Conservation (phyloP, 2,329 filamentous ascomycete species). For the Polytolypa hystricis region DNA sequence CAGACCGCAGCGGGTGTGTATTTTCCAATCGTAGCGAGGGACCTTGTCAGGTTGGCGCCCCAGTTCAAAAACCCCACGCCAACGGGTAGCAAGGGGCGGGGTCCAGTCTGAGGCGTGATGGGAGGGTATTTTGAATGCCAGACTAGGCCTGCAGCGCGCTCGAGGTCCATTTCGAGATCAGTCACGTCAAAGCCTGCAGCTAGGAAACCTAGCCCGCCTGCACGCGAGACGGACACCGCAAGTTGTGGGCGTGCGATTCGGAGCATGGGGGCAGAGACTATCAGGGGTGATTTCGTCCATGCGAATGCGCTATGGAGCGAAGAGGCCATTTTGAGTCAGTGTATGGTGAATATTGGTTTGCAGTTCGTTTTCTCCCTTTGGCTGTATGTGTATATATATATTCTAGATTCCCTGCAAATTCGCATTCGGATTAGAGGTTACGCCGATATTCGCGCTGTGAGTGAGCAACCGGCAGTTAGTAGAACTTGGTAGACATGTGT, state of each 20-base stretch:
- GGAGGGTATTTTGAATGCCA: not conserved
- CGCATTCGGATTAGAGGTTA: too few relatives aligned
- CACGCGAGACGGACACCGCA: slow-evolving; percentile 48
- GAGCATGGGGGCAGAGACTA: slow-evolving; percentile 59
- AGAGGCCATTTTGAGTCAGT: not conserved
- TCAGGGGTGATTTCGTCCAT: slow-evolving; percentile 47
- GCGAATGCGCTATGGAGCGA: slow-evolving; percentile 34
- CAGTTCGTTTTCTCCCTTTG: not conserved
- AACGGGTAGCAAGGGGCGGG: slow-evolving; percentile 21
- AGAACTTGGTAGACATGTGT: too few relatives aligned
- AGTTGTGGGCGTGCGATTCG: slow-evolving; percentile 47
- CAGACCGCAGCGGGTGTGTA: slow-evolving; percentile 29
- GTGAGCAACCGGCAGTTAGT: too few relatives aligned
- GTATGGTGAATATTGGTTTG: slow-evolving; percentile 1
- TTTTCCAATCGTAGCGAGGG: slow-evolving; percentile 20
- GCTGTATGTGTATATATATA: not conserved
- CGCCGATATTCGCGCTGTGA: too few relatives aligned
- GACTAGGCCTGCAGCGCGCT: slow-evolving; percentile 18
- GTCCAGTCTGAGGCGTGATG: not conserved
- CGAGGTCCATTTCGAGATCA: slow-evolving; percentile 20
- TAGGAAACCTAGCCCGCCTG: slow-evolving; percentile 46
- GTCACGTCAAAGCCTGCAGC: slow-evolving; percentile 42
- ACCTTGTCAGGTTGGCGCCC: slow-evolving; percentile 22
- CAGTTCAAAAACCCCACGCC: slow-evolving; percentile 32
- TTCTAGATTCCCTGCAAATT: too few relatives aligned